Evolutionary conservation across 257 asterid genomes (phyloP).

Genomic region (Scutellaria galericulata): DNA sequence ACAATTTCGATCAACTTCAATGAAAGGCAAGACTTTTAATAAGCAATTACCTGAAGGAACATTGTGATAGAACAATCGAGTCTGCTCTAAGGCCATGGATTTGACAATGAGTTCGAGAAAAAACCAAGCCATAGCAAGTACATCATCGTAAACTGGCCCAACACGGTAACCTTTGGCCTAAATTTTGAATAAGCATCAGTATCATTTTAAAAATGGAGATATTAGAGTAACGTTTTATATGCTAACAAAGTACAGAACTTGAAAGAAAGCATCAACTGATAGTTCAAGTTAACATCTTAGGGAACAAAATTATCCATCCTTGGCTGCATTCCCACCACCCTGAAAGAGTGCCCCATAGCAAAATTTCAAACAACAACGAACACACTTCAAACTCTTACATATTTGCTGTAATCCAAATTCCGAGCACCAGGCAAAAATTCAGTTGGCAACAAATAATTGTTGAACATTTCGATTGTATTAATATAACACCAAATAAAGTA

Average conservation of each 20-base stretch:
- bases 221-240: constrained; percentile 19
- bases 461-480: not conserved
- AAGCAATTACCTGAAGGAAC: constrained; percentile 75
- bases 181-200: constrained; percentile 33
- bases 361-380: not conserved
- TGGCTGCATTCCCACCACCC: not conserved
- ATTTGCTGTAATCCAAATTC: not conserved
- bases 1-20: not conserved
- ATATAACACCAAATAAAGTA: not conserved
- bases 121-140: constrained; percentile 99
- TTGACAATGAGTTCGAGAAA: constrained; percentile 96
- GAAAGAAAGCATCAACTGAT: constrained; percentile 12
- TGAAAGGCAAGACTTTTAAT: constrained; percentile 30
- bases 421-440: not conserved
- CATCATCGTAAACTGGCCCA: constrained; percentile 99
- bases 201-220: constrained; percentile 25
- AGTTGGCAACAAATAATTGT: not conserved
- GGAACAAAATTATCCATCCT: constrained; percentile 13
- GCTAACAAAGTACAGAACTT: constrained; percentile 4
- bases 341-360: constrained; percentile 9
- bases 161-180: constrained; percentile 99
- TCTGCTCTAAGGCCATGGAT: constrained; percentile 97
- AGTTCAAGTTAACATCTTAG: constrained; percentile 20
- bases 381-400: not conserved
- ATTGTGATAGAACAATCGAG: constrained; percentile 83